A percentile compares a stretch with the other conserved stretches of the same genome.
Evolutionary conservation across 1,284 basidiomycete species (phyloP).

Genomic region (Leccinum holopus): DNA sequence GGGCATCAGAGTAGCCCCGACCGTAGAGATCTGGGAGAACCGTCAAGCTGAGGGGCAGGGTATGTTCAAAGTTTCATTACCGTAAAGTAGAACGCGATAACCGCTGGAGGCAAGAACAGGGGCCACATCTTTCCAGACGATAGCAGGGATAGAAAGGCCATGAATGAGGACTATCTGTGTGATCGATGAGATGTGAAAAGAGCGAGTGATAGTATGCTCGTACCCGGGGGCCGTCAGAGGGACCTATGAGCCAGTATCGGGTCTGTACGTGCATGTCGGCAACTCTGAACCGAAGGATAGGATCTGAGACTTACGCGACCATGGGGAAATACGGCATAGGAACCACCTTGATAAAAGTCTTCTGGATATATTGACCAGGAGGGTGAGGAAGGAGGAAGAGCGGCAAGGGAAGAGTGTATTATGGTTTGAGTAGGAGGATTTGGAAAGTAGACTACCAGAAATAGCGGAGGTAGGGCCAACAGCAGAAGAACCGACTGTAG

Average conservation of each 20-base stretch:
- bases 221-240: constrained; percentile 66
- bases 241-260: constrained; percentile 73
- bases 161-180: constrained; percentile 70
- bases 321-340: constrained; percentile 60
- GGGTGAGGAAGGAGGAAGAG: constrained; percentile 49
- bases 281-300: not conserved
- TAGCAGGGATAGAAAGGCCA: constrained; percentile 71
- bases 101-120: constrained; percentile 59
- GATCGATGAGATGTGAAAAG: not conserved
- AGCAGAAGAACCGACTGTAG: constrained; percentile 48
- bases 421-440: constrained; percentile 47
- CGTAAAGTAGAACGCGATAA: constrained; percentile 74
- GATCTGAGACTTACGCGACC: constrained; percentile 46
- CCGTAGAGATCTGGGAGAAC: constrained; percentile 66
- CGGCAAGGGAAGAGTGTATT: constrained; percentile 58
- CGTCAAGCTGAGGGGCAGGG: constrained; percentile 5
- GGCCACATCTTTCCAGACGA: constrained; percentile 73
- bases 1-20: constrained; percentile 77
- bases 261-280: constrained; percentile 44
- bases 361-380: constrained; percentile 72
- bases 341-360: constrained; percentile 62
- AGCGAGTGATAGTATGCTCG: constrained; percentile 12
- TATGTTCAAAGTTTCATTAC: constrained; percentile 36
- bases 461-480: constrained; percentile 55
- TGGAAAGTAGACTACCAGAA: constrained; percentile 64